Conservation (phyloP, 768 basidiomycete genomes). For the Leccinum imitatum region DNA sequence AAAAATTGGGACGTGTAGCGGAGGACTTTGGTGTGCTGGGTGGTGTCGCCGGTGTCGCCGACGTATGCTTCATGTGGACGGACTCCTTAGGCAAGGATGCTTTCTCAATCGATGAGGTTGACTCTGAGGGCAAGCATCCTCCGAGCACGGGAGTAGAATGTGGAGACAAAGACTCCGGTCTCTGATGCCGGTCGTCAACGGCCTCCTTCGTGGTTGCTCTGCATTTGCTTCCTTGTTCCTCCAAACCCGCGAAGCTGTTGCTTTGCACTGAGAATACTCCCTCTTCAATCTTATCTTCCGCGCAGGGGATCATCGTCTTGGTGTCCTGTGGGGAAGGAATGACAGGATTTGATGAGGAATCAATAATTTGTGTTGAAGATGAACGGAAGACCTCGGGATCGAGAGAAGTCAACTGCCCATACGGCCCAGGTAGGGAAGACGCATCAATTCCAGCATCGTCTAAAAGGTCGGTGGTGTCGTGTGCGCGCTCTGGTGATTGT, state of each 20-base stretch:
- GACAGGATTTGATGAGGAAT: constrained; percentile 1
- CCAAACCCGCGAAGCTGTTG: neutral
- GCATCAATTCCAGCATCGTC: constrained; percentile 7
- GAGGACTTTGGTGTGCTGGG: constrained; percentile 14
- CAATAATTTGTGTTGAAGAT: constrained; percentile 4
- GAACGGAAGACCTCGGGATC: neutral
- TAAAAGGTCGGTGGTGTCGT: constrained; percentile 5
- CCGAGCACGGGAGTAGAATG: constrained; percentile 46
- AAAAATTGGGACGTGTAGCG: constrained; percentile 16
- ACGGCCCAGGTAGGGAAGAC: neutral
- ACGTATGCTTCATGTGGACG: constrained; percentile 13
- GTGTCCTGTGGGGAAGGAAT: neutral
- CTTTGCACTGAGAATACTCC: neutral
- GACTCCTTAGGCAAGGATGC: constrained; percentile 7
- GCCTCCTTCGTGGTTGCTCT: constrained; percentile 30
- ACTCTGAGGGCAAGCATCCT: constrained; percentile 31
- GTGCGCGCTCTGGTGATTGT: constrained; percentile 20
- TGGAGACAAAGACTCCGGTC: constrained; percentile 61
- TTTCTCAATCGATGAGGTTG: constrained; percentile 18
- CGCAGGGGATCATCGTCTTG: neutral
- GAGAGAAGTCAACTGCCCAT: constrained; percentile 5
- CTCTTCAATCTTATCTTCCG: neutral
- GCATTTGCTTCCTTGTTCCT: constrained; percentile 28
- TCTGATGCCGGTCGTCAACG: constrained; percentile 32
- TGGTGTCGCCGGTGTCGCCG: constrained; percentile 20